Evolutionary conservation across 2,329 filamentous ascomycete species (phyloP), one percentile per base, ranked within the genome.

Genomic region (Trichoderma sp.): DNA sequence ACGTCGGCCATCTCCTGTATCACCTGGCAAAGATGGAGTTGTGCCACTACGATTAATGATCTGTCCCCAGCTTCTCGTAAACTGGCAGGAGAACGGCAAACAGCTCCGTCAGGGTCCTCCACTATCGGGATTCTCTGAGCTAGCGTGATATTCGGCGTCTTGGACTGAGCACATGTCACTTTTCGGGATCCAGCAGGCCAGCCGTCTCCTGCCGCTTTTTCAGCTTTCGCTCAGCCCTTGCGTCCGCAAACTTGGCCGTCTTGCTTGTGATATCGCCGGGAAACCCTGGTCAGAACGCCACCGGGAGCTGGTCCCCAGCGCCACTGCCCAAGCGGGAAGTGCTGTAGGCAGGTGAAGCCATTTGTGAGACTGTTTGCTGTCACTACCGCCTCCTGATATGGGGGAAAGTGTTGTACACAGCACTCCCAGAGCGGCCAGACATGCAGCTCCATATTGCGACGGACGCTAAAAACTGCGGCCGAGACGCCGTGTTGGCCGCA

Each of bases 171-270:
- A 28, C 34, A 30, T 47, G 36, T 47, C 36, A 30, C 6, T 21
- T 36, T 53, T 26, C 5, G n/a, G 28, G 8, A 39, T 28, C 4
- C 24, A 3, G 12, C 61, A 39, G 18, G 64, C 14, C 32, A 26
- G 12, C 14, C 60, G 34, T 30, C 30, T 60, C 51, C 36, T n/a
- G n/a, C 65, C 6, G 26, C 18, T 4, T 47, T 34, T 47, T 34
- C 65, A 58, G 53, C 32, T 53, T 65, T 53, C 7, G 24, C 62
- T 32, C 43, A 51, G 62, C 65, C 65, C 65, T 69, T 69, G 53
- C 65, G 39, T 69, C 65, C 53, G 65, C 53, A 60, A 53, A 47
- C 34, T 24, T 60, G 26, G 65, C 53, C 21, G 24, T 60, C 36
- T 36, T 26, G 30, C 58, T 26, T 11, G 21, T 11, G 14, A 21